Evolutionary conservation across 2,329 filamentous ascomycete species (phyloP).

Genomic region (Fusarium nygamai): DNA sequence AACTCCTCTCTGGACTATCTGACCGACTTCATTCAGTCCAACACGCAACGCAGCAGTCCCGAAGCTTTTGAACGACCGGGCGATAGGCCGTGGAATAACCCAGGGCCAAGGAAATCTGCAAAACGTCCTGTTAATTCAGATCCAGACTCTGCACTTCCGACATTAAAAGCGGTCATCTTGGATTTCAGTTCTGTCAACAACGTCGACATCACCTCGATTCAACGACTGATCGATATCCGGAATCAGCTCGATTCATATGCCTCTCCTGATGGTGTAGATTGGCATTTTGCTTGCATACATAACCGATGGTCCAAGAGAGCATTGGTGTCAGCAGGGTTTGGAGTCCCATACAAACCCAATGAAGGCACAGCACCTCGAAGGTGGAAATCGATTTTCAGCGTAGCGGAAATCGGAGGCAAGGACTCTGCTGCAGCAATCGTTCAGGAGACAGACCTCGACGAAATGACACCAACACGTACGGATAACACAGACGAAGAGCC

Average conservation of each 20-base stretch:
- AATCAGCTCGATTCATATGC: slow-evolving; percentile 92
- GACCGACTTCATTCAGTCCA: slow-evolving; percentile 70
- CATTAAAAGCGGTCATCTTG: slow-evolving; percentile 87
- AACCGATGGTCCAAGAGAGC: slow-evolving; percentile 93
- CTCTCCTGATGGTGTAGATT: slow-evolving; percentile 83
- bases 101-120: slow-evolving; percentile 69
- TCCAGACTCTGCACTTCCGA: slow-evolving; percentile 65
- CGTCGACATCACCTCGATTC: slow-evolving; percentile 90
- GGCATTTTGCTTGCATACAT: slow-evolving; percentile 94
- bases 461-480: slow-evolving; percentile 44
- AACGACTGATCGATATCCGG: slow-evolving; percentile 91
- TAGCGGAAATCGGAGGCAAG: slow-evolving; percentile 83
- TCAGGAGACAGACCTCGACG: slow-evolving; percentile 66
- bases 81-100: slow-evolving; percentile 95
- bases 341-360: slow-evolving; percentile 71
- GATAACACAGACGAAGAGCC: slow-evolving; percentile 50
- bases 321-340: slow-evolving; percentile 87
- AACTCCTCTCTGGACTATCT: slow-evolving; percentile 88
- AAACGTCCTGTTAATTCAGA: slow-evolving; percentile 49
- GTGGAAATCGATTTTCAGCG: slow-evolving; percentile 96
- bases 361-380: slow-evolving; percentile 63
- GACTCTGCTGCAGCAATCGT: slow-evolving; percentile 75
- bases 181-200: slow-evolving; percentile 96
- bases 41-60: slow-evolving; percentile 81
- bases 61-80: slow-evolving; percentile 71